These are phyloP conservation scores for Nothophoma quercina DNA, from an alignment of 2,329 filamentous ascomycete genomes.

Conservation along the genomic window DNA sequence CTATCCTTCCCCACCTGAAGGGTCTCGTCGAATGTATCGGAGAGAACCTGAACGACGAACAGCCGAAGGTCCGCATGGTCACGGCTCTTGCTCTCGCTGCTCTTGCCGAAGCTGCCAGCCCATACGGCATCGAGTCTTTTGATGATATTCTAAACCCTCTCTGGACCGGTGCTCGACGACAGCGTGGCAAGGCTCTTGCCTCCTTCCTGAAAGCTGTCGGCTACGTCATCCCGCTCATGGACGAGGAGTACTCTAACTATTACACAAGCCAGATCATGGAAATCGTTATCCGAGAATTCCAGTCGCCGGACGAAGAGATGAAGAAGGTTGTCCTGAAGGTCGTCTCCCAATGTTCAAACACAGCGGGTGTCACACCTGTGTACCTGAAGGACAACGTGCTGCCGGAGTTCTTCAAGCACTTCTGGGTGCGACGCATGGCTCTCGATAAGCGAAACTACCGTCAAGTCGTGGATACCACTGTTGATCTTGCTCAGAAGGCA, in stretches of 20 bases:
- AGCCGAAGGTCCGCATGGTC: constrained; percentile 96
- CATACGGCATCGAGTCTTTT: constrained; percentile 98
- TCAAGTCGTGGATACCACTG: constrained; percentile 97
- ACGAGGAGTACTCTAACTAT: constrained; percentile 99
- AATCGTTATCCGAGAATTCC: constrained; percentile 93
- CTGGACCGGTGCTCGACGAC: constrained; percentile 95
- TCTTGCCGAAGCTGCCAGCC: constrained; percentile 93
- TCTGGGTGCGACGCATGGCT: constrained; percentile 97
- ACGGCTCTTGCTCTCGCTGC: constrained; percentile 95
- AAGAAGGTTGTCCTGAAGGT: constrained; percentile 99
- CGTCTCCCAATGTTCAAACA: constrained; percentile 92
- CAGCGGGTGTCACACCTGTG: constrained; percentile 90
- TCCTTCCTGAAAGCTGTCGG: constrained; percentile 97
- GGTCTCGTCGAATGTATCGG: constrained; percentile 96
- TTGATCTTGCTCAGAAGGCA: constrained; percentile 97
- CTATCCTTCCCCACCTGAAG: constrained; percentile 92
- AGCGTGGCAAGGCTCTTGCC: constrained; percentile 93
- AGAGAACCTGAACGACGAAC: constrained; percentile 94
- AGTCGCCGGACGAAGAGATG: constrained; percentile 98
- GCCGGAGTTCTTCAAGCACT: constrained; percentile 97
- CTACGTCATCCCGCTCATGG: constrained; percentile 98
- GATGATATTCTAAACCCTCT: constrained; percentile 96
- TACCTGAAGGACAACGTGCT: constrained; percentile 96
- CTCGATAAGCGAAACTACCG: constrained; percentile 97
- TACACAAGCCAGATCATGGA: constrained; percentile 99